Evolutionary conservation across 495 filamentous ascomycete species (phyloP).

Genomic region (Penicillium chermesinum): DNA sequence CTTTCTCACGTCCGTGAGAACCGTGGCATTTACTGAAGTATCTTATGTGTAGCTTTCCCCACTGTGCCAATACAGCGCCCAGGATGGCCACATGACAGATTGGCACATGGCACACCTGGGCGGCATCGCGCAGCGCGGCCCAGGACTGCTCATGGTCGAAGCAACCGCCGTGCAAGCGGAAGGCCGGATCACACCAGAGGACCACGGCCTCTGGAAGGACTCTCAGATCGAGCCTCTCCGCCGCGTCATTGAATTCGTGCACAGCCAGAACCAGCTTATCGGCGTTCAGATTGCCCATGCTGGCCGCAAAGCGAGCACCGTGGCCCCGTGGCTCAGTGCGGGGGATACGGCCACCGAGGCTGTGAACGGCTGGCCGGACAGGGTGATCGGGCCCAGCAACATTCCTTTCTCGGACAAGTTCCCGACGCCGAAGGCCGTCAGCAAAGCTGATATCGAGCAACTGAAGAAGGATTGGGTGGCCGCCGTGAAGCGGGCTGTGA

Average conservation of each 20-base stretch:
- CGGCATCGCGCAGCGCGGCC: conserved; percentile 55
- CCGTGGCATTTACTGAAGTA: not conserved
- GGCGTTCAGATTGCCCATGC: conserved; percentile 68
- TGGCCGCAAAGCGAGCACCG: conserved; percentile 65
- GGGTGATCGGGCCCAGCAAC: conserved; percentile 48
- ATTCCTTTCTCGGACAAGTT: conserved; percentile 48
- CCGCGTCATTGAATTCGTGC: conserved; percentile 58
- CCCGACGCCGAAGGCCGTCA: conserved; percentile 49
- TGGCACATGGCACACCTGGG: conserved; percentile 55
- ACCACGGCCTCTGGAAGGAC: conserved; percentile 66
- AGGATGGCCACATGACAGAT: conserved; percentile 52
- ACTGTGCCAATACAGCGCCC: conserved; percentile 61
- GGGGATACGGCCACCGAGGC: conserved; percentile 44
- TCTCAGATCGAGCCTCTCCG: conserved; percentile 56
- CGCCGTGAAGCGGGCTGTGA: conserved; percentile 50
- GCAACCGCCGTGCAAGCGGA: conserved; percentile 60
- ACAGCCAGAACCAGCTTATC: conserved; percentile 59
- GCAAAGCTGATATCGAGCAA: conserved; percentile 48
- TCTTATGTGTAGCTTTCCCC: conserved; percentile 46
- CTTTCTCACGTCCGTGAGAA: not conserved
- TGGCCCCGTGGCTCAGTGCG: conserved; percentile 59
- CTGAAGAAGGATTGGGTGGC: conserved; percentile 53
- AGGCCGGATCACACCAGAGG: conserved; percentile 67
- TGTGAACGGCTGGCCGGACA: conserved; percentile 57
- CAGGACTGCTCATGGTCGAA: conserved; percentile 61